phyloP scores from a whole-genome alignment of 129 eudicot genomes.

The Chrysanthemum seticuspe region DNA sequence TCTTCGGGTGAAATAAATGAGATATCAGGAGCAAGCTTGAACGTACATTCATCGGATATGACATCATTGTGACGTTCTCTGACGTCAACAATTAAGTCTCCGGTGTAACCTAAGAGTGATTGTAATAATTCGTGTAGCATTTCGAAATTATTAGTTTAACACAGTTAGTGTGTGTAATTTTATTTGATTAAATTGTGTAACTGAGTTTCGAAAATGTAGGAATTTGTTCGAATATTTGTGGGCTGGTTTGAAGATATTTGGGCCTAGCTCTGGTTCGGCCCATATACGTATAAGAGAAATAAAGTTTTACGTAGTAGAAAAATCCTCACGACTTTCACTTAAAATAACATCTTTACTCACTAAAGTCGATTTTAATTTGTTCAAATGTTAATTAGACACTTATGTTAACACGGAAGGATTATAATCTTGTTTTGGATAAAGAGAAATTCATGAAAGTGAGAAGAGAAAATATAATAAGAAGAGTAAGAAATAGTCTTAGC shows the following conservation, averaged over 20 bases:
- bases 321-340: too few species aligned
- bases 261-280: constrained; percentile 6
- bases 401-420: too few species aligned
- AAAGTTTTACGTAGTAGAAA: too few species aligned
- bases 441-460: too few species aligned
- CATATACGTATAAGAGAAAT: not conserved
- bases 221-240: not conserved
- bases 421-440: too few species aligned
- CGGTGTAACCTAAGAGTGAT: constrained; percentile 86
- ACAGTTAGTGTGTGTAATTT: not conserved
- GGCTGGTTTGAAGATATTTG: not conserved
- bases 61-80: constrained; percentile 49
- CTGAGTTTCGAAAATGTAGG: constrained; percentile 26
- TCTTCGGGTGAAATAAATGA: constrained; percentile 65
- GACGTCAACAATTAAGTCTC: constrained; percentile 84
- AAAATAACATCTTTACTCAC: too few species aligned
- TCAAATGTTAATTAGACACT: too few species aligned
- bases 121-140: constrained; percentile 90
- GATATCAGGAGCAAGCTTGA: constrained; percentile 86
- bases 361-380: too few species aligned
- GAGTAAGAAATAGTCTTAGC: too few species aligned
- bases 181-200: not conserved
- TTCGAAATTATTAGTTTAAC: not conserved
- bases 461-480: too few species aligned
- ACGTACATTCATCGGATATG: constrained; percentile 49